Conservation (phyloP, 345 rosid genomes). For the Streptanthus diversifolius region DNA sequence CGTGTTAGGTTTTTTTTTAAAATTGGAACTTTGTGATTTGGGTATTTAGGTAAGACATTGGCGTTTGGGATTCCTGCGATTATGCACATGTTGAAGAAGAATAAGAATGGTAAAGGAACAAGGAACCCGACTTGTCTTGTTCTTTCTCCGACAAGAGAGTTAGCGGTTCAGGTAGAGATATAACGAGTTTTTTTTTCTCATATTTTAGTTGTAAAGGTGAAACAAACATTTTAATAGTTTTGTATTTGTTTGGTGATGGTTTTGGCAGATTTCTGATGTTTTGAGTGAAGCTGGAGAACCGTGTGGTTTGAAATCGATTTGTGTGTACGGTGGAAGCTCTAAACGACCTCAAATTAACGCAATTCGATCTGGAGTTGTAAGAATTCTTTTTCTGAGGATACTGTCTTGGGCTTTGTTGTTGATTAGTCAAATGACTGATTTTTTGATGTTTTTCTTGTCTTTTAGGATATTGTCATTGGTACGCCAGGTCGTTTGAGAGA, state of each 20-base stretch:
- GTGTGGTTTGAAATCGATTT: conserved; percentile 67
- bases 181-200: background rate
- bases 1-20: background rate
- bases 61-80: conserved; percentile 88
- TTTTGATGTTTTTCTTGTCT: background rate
- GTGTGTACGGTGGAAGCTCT: conserved; percentile 84
- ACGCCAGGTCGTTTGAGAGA: conserved; percentile 99
- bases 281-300: conserved; percentile 74
- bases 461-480: conserved; percentile 82
- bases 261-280: conserved; percentile 71
- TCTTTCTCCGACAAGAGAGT: conserved; percentile 93
- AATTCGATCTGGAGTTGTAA: conserved; percentile 75
- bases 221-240: background rate
- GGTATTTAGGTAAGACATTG: conserved; percentile 69
- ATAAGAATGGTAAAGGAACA: conserved; percentile 47
- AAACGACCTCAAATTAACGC: conserved; percentile 78
- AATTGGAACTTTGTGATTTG: conserved; percentile 6
- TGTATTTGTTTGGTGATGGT: conserved; percentile 6
- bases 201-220: background rate
- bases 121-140: conserved; percentile 83
- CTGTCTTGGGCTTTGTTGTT: background rate
- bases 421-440: background rate
- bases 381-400: conserved; percentile 11
- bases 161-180: conserved; percentile 82
- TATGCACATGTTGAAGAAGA: conserved; percentile 71